A percentile compares a stretch with the other conserved stretches of the same genome.
phyloP scores from a whole-genome alignment of 768 basidiomycete species.

The Boletus barrowsii region DNA sequence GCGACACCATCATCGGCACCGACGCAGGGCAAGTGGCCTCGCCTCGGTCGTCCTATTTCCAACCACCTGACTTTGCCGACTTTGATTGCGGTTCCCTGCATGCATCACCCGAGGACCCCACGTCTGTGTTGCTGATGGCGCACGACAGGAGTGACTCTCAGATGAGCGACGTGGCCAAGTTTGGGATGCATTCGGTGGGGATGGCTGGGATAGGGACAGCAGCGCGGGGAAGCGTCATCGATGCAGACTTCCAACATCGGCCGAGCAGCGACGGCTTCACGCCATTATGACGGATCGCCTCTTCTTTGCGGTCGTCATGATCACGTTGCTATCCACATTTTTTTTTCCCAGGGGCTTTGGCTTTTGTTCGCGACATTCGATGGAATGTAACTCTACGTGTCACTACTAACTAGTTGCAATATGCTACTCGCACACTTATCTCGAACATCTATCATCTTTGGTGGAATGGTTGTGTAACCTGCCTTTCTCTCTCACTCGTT shows the following conservation, averaged over 20 bases:
- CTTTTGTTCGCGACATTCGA: not conserved
- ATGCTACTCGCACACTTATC: not conserved
- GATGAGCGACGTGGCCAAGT: slow-evolving; percentile 20
- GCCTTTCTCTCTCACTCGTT: not conserved
- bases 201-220: slow-evolving; percentile 50
- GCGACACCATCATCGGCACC: slow-evolving; percentile 31
- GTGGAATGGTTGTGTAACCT: not conserved
- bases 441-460: not conserved
- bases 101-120: slow-evolving; percentile 21
- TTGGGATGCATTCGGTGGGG: slow-evolving; percentile 21
- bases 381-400: slow-evolving; percentile 8
- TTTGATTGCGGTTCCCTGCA: slow-evolving; percentile 21
- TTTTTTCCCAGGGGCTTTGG: not conserved
- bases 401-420: slow-evolving; percentile 10
- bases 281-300: slow-evolving; percentile 2
- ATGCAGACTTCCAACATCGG: slow-evolving; percentile 8
- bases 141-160: slow-evolving; percentile 23
- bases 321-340: not conserved
- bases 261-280: slow-evolving; percentile 11
- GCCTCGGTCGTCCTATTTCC: slow-evolving; percentile 11
- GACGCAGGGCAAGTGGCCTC: slow-evolving; percentile 16
- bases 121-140: slow-evolving; percentile 32
- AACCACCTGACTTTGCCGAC: not conserved
- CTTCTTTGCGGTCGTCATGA: slow-evolving; percentile 4
- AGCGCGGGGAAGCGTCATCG: slow-evolving; percentile 32